Base-by-base conservation (phyloP, 768 basidiomycete genomes). In the Hericium coralloides region DNA sequence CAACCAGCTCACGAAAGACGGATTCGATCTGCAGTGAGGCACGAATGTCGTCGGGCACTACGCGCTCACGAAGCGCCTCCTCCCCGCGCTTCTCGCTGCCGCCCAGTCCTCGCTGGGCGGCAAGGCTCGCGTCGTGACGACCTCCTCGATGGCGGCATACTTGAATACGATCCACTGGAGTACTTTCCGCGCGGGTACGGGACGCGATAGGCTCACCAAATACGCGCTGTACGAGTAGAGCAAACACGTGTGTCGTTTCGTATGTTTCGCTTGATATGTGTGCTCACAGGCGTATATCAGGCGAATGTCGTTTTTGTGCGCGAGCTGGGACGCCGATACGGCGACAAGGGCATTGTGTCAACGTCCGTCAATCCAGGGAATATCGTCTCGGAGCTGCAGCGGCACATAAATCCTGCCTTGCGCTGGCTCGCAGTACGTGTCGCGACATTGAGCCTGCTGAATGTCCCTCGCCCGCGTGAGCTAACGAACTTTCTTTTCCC, bases 41-140 rank as follows among this genome's bases (percentile, higher is more conserved):
- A 65, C 57, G 15, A 58, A 59, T 36, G 58, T 58, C n/a, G 52
- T 63, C 7, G 57, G 77, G 0, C 79, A 78, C 58, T 76, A 71
- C 60, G 76, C 70, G 63, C 69, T 79, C 47, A 76, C 75, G 7
- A 74, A 72, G 55, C 69, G 76, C 38, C 71, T 82, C 10, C 65
- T 80, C 26, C 76, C 79, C 6, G 62, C 66, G 10, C 67, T 79
- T 41, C 56, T 70, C 12, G 64, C 70, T 3, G 73, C 73, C 20
- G 71, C 74, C 2, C 61, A 71, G 53, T 41, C 58, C 3, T 68
- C 69, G 9, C 59, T 70, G 0, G 71, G 69, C 39, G 66, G 68
- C 7, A 71, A 70, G 45, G 67, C 69, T 22, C 74, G 79, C 14
- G 69, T 80, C 2, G 60, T 81, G 23, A 72, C 70, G 20, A 69